Base-by-base conservation (phyloP, 495 filamentous ascomycete species). In the Zalerion maritima region DNA sequence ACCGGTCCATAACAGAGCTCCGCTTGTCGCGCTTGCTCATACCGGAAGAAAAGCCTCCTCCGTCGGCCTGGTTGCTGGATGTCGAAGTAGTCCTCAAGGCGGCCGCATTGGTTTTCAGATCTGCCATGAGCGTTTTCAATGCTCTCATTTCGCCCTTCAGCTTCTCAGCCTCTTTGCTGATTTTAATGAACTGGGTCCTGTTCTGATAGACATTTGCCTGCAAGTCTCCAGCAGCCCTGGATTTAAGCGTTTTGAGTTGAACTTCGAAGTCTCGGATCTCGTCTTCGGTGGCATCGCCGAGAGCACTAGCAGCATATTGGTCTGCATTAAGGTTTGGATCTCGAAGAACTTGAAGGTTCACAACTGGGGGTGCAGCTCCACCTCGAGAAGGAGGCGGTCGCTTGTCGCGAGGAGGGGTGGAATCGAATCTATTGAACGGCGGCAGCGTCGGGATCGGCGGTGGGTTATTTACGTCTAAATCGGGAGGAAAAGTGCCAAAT, bases 171-270 rank as follows among this genome's bases (percentile, higher is more conserved):
- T 99, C 91, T 57, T 94, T 89, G 51, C 83, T 93, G 53, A 99
- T 96, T 43, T 91, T 87, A 62, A 99, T 93, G 54, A 99, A 99
- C 43, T 96, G 87, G 0, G 85, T 93, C 25, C 89, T 75, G 53
- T 99, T 99, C 46, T 94, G 85, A 52, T 87, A 94, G 18, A 99
- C 83, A 59, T 84, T 99, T 43, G 91, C 80, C 45, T 96, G 91
- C 6, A 99, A 64, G 43, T 96, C 84, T 18, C 73, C 73, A 2
- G 85, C 84, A 1, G 84, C 86, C 20, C 81, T 71, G 38, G 73
- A 75, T 45, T 86, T 83, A 26, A 87, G 62, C 44, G 82, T 82
- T 37, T 72, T 69, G 19, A 99, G 59, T 7, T 68, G 70, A 23
- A 59, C 46, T 42, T 92, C 81, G 49, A 76, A 99, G 21, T 84